These are phyloP conservation scores for Fagopyrum tataricum DNA, from an alignment of 148 eudicot species.

Conservation along the genomic window DNA sequence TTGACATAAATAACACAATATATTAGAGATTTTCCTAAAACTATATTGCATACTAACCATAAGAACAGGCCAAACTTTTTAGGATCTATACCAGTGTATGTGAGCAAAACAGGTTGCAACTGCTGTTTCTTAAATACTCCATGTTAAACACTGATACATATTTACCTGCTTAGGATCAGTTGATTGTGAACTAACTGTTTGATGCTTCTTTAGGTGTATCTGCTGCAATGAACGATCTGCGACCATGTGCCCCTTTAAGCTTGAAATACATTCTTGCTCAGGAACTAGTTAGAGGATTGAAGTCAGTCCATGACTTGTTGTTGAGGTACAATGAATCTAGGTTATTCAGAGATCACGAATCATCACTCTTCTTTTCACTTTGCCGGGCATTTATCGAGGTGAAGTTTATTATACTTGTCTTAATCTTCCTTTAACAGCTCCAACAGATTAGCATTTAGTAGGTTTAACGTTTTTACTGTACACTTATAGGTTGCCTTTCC, in stretches of 20 bases:
- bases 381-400: slow-evolving; percentile 95
- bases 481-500: slow-evolving; percentile 72
- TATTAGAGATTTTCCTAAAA: background rate
- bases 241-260: slow-evolving; percentile 94
- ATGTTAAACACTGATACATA: background rate
- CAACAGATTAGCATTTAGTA: background rate
- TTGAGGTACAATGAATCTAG: slow-evolving; percentile 72
- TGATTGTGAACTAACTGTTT: background rate
- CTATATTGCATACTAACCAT: background rate
- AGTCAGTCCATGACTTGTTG: slow-evolving; percentile 79
- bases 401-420: slow-evolving; percentile 2
- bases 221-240: slow-evolving; percentile 89
- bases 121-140: background rate
- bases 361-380: slow-evolving; percentile 80
- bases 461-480: background rate
- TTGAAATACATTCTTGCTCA: slow-evolving; percentile 87
- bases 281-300: slow-evolving; percentile 78
- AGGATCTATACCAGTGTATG: background rate
- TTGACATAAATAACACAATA: background rate
- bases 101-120: background rate
- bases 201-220: slow-evolving; percentile 59
- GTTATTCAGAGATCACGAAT: slow-evolving; percentile 79
- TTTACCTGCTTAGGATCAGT: background rate
- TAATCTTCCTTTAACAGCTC: background rate
- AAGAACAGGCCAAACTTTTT: background rate